Evolutionary conservation across 78 protist species (phyloP), one percentile per base, ranked within the genome.

Genomic region (Dictyostelium intermedium): DNA sequence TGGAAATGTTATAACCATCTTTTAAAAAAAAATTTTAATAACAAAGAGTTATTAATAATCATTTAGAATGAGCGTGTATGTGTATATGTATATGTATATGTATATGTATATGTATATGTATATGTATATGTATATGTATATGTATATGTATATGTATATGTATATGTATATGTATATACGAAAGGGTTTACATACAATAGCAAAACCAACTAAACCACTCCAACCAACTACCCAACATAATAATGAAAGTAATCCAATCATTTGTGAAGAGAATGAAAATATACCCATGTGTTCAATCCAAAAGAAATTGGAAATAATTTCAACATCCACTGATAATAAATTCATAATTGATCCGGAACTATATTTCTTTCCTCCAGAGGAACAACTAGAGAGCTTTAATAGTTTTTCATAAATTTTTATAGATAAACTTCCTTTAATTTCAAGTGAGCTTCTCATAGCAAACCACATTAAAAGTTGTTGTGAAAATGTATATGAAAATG

Each of bases 141-240:
- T n/a, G n/a, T n/a, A n/a, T n/a, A n/a, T n/a, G n/a, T n/a, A n/a
- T n/a, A n/a, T n/a, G n/a, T n/a, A n/a, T n/a, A n/a, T n/a, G n/a
- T n/a, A n/a, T n/a, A n/a, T n/a, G n/a, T n/a, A n/a, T n/a, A n/a
- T n/a, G n/a, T n/a, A n/a, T n/a, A n/a, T n/a, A n/a, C n/a, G n/a
- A n/a, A n/a, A n/a, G n/a, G n/a, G n/a, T 60, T 7, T 61, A 61
- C 72, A n/a, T 61, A 66, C 74, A 27, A 70, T 60, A 5, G 27
- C 39, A 74, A 89, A 89, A 39, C 94, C 94, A 47, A 70, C 39
- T 23, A 89, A 69, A 27, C 94, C 94, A 61, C 76, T 25, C 53
- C 60, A 56, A 45, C 94, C 94, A 20, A 89, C 23, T 8, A 80
- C 37, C 23, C 27, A 43, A 70, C 85, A 89, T 45, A 89, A 37